Evolutionary conservation across 2,329 filamentous ascomycete genomes (phyloP).

Genomic region (Trichophyton rubrum): DNA sequence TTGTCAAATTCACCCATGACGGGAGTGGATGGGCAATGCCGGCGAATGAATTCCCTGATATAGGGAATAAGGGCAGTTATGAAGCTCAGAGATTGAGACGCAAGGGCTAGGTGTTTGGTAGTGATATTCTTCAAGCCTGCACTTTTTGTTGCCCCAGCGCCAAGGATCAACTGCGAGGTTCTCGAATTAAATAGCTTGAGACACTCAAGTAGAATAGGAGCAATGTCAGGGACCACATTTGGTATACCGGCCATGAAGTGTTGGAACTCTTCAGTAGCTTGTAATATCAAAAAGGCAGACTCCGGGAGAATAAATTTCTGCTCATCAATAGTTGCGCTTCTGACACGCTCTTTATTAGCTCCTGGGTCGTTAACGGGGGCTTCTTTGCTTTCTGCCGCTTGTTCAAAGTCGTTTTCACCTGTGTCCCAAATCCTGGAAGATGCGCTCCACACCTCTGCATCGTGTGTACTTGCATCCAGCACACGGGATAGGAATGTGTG

Average conservation of each 20-base stretch:
- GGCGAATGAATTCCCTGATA: slow-evolving; percentile 77
- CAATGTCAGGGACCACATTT: slow-evolving; percentile 75
- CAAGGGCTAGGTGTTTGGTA: slow-evolving; percentile 84
- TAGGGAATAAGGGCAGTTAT: slow-evolving; percentile 79
- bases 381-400: slow-evolving; percentile 29
- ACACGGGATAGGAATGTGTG: slow-evolving; percentile 41
- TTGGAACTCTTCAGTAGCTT: slow-evolving; percentile 69
- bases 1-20: slow-evolving; percentile 81
- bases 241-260: slow-evolving; percentile 75
- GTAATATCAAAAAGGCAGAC: slow-evolving; percentile 68
- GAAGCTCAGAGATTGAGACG: slow-evolving; percentile 79
- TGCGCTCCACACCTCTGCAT: slow-evolving; percentile 44
- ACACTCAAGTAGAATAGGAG: slow-evolving; percentile 66
- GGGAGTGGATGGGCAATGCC: slow-evolving; percentile 47
- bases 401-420: slow-evolving; percentile 16
- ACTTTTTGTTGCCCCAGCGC: slow-evolving; percentile 76
- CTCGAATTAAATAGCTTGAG: slow-evolving; percentile 91
- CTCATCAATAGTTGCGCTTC: slow-evolving; percentile 66
- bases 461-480: slow-evolving; percentile 46
- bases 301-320: slow-evolving; percentile 77
- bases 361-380: slow-evolving; percentile 8
- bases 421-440: slow-evolving; percentile 40
- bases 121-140: slow-evolving; percentile 93
- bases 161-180: slow-evolving; percentile 90
- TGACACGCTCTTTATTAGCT: slow-evolving; percentile 48